phyloP scores from a whole-genome alignment of 441 rosid genomes.

The Adansonia madagascariensis region DNA sequence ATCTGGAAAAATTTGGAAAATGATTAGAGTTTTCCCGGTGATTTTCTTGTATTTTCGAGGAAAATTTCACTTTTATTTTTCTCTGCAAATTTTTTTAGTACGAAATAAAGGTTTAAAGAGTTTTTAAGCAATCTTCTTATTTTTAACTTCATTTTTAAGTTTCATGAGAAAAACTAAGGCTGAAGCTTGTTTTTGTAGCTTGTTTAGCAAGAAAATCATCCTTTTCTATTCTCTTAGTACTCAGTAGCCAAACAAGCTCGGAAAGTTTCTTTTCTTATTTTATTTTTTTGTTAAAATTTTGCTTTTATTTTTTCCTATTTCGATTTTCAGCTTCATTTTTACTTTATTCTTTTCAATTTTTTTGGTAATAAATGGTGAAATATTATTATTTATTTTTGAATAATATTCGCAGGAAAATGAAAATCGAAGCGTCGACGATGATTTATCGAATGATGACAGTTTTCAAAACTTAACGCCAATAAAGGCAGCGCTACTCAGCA shows the following conservation, averaged over 20 bases:
- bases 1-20: neutral
- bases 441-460: constrained; percentile 20
- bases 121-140: neutral
- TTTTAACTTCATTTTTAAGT: neutral
- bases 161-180: neutral
- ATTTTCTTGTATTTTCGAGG: constrained; percentile 11
- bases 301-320: neutral
- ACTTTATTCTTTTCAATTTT: neutral
- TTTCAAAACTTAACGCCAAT: constrained; percentile 24
- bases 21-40: neutral
- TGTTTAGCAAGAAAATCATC: constrained; percentile 1
- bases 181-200: neutral
- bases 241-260: neutral
- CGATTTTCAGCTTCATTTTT: neutral
- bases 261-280: neutral
- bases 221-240: neutral
- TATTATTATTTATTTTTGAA: neutral
- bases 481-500: constrained; percentile 19
- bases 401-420: constrained; percentile 9
- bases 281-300: neutral
- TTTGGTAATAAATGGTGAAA: neutral
- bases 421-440: constrained; percentile 23
- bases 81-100: neutral
- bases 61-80: constrained; percentile 18
- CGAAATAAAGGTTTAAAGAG: neutral